Percentiles rank a stretch among this genome's conserved stretches.
phyloP scores from a whole-genome alignment of 495 filamentous ascomycete genomes.

The Rostrohypoxylon terebratum region DNA sequence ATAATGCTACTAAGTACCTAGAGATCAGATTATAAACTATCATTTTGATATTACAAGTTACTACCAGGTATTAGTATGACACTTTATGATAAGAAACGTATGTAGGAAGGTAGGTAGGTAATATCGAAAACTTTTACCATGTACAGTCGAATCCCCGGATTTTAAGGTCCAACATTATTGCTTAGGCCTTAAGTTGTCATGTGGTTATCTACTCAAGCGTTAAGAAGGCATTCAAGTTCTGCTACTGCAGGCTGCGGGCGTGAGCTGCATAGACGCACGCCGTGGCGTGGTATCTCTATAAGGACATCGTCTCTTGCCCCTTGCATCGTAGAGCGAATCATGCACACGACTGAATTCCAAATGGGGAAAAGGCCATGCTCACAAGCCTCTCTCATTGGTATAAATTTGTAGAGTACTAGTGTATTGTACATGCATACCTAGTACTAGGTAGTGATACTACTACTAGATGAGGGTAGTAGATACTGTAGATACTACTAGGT shows the following conservation, averaged over 20 bases:
- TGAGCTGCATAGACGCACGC: constrained; percentile 19
- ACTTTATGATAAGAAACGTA: constrained; percentile 20
- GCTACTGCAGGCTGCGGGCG: constrained; percentile 32
- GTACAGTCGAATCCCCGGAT: constrained; percentile 35
- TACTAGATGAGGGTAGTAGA: no score
- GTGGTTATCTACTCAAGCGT: constrained; percentile 34
- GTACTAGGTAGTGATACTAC: no score
- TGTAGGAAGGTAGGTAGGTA: no score
- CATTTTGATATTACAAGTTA: constrained; percentile 9
- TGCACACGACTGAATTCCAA: constrained; percentile 33
- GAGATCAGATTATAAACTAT: constrained; percentile 35
- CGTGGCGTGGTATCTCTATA: constrained; percentile 31
- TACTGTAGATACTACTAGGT: no score
- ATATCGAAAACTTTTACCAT: constrained; percentile 10
- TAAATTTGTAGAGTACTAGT: not conserved
- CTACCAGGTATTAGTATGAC: constrained; percentile 20
- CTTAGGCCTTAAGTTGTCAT: not conserved
- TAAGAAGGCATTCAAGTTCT: constrained; percentile 25
- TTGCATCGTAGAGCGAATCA: constrained; percentile 42
- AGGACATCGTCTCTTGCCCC: not conserved
- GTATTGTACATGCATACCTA: no score
- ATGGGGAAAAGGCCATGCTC: constrained; percentile 24
- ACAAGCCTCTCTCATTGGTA: constrained; percentile 22
- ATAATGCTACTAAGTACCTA: no score
- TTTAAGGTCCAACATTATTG: constrained; percentile 10